phyloP scores from a whole-genome alignment of 2,329 filamentous ascomycete genomes.

The Stachybotrys elegans region DNA sequence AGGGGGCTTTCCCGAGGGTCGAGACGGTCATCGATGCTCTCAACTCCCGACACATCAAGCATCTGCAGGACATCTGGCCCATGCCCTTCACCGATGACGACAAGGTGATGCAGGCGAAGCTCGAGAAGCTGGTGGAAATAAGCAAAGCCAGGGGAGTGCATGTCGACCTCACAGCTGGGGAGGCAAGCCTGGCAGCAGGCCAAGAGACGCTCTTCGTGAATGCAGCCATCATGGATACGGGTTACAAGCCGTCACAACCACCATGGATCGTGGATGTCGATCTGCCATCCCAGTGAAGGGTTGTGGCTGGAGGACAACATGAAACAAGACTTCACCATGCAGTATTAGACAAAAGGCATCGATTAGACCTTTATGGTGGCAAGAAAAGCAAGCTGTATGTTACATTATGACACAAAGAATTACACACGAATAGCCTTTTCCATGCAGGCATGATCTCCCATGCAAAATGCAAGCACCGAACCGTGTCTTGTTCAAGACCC shows the following conservation, averaged over 20 bases:
- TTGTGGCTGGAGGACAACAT: neutral
- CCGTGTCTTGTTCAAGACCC: too few species aligned
- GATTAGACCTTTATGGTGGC: too few species aligned
- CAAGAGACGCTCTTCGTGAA: slow-evolving; percentile 56
- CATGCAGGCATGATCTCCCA: too few species aligned
- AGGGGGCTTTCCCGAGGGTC: neutral
- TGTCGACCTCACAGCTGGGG: slow-evolving; percentile 32
- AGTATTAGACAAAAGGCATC: too few species aligned
- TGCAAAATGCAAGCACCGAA: too few species aligned
- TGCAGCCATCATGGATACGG: slow-evolving; percentile 45
- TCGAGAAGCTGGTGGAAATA: slow-evolving; percentile 12
- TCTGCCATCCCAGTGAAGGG: slow-evolving; percentile 20
- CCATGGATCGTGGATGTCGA: slow-evolving; percentile 50
- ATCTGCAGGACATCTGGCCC: slow-evolving; percentile 20
- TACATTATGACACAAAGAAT: too few species aligned
- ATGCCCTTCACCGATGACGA: slow-evolving; percentile 14
- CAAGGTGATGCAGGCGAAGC: slow-evolving; percentile 8
- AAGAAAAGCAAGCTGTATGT: too few species aligned
- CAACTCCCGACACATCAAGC: slow-evolving; percentile 28
- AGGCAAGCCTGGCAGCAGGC: slow-evolving; percentile 26
- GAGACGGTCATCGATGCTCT: slow-evolving; percentile 36
- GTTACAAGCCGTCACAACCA: slow-evolving; percentile 36
- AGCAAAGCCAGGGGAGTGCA: slow-evolving; percentile 22
- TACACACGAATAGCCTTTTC: too few species aligned
- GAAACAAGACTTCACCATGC: too few species aligned